Conservation (phyloP, 768 basidiomycete species). For the Mycena floridula region DNA sequence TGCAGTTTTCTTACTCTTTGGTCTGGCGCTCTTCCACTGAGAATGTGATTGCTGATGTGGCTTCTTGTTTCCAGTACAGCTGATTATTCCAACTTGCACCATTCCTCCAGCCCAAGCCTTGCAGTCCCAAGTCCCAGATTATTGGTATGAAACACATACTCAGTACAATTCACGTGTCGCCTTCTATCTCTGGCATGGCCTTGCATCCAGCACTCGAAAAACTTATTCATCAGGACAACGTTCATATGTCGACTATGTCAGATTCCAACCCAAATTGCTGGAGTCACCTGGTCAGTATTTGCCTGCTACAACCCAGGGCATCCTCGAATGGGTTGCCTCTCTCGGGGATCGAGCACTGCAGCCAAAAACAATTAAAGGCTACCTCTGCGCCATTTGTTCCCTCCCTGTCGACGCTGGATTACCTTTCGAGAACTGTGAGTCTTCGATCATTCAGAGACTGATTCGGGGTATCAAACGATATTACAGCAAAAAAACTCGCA, state of each 20-base stretch:
- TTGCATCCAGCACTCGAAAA: constrained; percentile 20
- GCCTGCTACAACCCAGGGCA: constrained; percentile 6
- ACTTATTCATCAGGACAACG: constrained; percentile 24
- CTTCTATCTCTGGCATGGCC: too few species aligned
- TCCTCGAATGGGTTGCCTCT: constrained; percentile 13
- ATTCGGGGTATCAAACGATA: constrained; percentile 26
- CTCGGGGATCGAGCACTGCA: constrained; percentile 7
- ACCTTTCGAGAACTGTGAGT: constrained; percentile 16
- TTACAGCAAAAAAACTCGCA: constrained; percentile 18
- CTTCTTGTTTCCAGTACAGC: constrained; percentile 11
- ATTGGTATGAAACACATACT: constrained; percentile 12
- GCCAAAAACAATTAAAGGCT: constrained; percentile 9
- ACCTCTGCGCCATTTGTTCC: constrained; percentile 17
- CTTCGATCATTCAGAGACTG: constrained; percentile 18
- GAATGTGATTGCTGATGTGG: constrained; percentile 8
- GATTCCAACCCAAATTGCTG: constrained; percentile 4
- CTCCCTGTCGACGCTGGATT: constrained; percentile 24
- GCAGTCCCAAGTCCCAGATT: constrained; percentile 6
- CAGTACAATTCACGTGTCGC: constrained; percentile 5
- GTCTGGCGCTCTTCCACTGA: constrained; percentile 5
- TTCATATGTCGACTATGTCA: constrained; percentile 22
- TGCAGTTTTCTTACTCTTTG: constrained; percentile 5
- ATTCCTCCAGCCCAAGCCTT: constrained; percentile 4
- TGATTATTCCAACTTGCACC: constrained; percentile 12
- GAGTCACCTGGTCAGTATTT: constrained; percentile 7